phyloP scores from a whole-genome alignment of 805 yeast species.

The Nakazawaea molendinolei region DNA sequence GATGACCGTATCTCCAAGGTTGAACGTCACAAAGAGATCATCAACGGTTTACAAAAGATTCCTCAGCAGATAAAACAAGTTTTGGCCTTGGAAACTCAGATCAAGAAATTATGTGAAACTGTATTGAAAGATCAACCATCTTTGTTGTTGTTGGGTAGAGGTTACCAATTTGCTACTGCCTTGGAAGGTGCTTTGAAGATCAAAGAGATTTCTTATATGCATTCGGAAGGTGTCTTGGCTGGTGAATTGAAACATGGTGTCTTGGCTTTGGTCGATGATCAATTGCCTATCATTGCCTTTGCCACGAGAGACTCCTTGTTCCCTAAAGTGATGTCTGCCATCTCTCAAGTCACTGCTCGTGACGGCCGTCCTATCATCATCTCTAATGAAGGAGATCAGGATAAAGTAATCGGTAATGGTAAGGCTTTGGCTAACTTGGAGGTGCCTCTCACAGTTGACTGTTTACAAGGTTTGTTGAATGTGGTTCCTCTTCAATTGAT shows the following conservation, averaged over 20 bases:
- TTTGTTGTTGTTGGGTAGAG: slow-evolving; percentile 88
- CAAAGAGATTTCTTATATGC: slow-evolving; percentile 98
- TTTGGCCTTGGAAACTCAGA: slow-evolving; percentile 62
- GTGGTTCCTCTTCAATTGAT: slow-evolving; percentile 92
- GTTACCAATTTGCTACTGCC: slow-evolving; percentile 95
- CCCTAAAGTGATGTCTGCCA: slow-evolving; percentile 93
- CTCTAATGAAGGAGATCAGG: slow-evolving; percentile 79
- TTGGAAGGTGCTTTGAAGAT: slow-evolving; percentile 97
- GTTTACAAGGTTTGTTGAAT: slow-evolving; percentile 93
- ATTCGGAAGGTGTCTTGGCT: slow-evolving; percentile 97
- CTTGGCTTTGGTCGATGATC: slow-evolving; percentile 90
- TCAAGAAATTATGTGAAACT: slow-evolving; percentile 67
- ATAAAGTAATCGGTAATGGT: slow-evolving; percentile 47
- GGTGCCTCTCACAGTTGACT: slow-evolving; percentile 94
- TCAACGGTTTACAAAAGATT: slow-evolving; percentile 75
- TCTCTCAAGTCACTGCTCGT: slow-evolving; percentile 95
- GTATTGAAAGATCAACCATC: slow-evolving; percentile 79
- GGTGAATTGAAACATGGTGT: slow-evolving; percentile 99
- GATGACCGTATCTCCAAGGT: slow-evolving; percentile 79
- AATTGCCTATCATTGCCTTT: slow-evolving; percentile 88
- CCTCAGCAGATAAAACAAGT: slow-evolving; percentile 83
- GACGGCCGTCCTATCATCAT: slow-evolving; percentile 94
- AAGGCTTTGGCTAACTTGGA: slow-evolving; percentile 67
- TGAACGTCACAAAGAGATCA: slow-evolving; percentile 76
- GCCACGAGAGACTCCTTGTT: slow-evolving; percentile 95